Base-by-base conservation (phyloP, 148 eudicot genomes). In the Vaccinium macrocarpon region DNA sequence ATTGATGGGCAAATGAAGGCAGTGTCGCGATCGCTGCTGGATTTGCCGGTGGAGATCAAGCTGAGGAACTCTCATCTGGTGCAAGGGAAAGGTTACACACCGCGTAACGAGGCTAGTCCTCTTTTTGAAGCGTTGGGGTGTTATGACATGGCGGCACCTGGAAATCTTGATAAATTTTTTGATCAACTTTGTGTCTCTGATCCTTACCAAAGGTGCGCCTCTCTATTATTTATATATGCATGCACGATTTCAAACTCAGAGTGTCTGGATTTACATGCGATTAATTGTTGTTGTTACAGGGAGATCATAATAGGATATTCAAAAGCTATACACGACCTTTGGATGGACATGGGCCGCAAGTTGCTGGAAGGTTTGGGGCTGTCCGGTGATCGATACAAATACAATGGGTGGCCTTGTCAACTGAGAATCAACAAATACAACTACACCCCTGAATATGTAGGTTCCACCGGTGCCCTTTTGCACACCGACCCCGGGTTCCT, bases 401-500 rank as follows among this genome's bases (percentile, higher is more conserved):
- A 93, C 68, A 82, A 90, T 4, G 90, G 83, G 2, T 92, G 96
- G 94, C 89, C 89, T 72, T 84, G 89, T 79, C 93, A 91, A 78
- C 85, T 93, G 64, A 85, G 93, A 62, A 86, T 94, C 0, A 94
- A 94, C 85, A 92, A 93, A 52, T 94, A 94, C 88, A 88, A 85
- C 56, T 94, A 88, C 88, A 88, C 89, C 29, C 89, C 80, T 5
- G 95, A 93, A 72, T 83, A 84, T 0, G 76, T 92, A 6, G 98
- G 98, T 56, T 84, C 88, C 50, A 61, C 85, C 0, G 95, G 98
- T 2, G 91, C 89, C 10, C 87, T 86, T 74, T 86, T 89, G 23
- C 94, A 92, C 76, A 92, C 94, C 1, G 93, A 90, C 68, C 86
- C 94, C 16, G 93, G 91, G 18, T 92, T 92, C 21, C 90, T 92